Conservation (phyloP, 2,329 filamentous ascomycete species). For the Peltaster fructicola region DNA sequence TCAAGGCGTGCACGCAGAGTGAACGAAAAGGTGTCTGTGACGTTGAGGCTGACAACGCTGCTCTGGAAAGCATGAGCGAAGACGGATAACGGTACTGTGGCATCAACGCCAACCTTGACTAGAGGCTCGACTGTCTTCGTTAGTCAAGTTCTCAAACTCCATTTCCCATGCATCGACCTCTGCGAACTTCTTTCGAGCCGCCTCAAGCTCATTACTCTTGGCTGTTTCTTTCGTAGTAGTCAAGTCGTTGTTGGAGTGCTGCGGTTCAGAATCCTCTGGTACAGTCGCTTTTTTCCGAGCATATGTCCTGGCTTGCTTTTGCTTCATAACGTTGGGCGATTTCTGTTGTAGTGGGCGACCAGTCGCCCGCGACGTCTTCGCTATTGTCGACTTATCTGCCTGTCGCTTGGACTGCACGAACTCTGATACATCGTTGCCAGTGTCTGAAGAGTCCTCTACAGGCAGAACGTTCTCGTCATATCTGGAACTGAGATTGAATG, state of each 20-base stretch:
- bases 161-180: conserved; percentile 33
- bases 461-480: conserved; percentile 4
- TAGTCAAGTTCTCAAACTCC: conserved; percentile 32
- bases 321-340: conserved; percentile 5
- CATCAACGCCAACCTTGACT: conserved; percentile 17
- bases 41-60: neutral
- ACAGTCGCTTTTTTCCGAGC: conserved; percentile 8
- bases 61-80: no score
- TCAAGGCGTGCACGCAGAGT: no score
- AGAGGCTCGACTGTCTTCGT: conserved; percentile 21
- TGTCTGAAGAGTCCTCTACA: conserved; percentile 2
- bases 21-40: no score
- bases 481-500: no score
- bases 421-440: neutral
- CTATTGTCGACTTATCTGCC: conserved; percentile 23
- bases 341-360: conserved; percentile 4
- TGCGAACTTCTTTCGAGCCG: conserved; percentile 29
- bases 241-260: conserved; percentile 6
- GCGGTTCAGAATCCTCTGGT: conserved; percentile 2
- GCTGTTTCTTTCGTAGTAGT: conserved; percentile 16
- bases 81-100: no score
- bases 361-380: conserved; percentile 14
- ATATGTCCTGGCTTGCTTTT: conserved; percentile 12
- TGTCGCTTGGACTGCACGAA: conserved; percentile 5
- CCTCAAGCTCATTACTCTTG: conserved; percentile 22